Conservation (phyloP, 2,329 filamentous ascomycete genomes). For the Fusarium sublunatum region DNA sequence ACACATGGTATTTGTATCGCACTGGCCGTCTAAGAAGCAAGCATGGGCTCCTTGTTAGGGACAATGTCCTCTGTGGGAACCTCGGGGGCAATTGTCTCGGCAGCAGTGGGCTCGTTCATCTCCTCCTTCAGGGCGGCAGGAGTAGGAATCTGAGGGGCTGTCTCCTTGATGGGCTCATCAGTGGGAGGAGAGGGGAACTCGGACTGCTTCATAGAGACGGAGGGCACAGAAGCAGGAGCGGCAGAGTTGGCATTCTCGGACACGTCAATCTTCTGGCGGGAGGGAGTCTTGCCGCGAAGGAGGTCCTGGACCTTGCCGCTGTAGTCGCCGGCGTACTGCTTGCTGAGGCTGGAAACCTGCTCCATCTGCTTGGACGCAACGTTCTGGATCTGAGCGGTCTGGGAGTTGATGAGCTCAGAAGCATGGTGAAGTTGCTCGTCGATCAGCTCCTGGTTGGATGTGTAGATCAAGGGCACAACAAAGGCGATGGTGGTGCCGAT, state of each 20-base stretch:
- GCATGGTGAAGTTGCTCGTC: slow-evolving; percentile 70
- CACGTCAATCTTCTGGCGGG: slow-evolving; percentile 56
- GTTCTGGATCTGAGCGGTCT: slow-evolving; percentile 71
- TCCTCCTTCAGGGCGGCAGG: slow-evolving; percentile 44
- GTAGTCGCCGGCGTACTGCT: slow-evolving; percentile 76
- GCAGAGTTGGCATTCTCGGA: slow-evolving; percentile 39
- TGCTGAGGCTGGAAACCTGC: slow-evolving; percentile 71
- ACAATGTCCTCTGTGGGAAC: slow-evolving; percentile 40
- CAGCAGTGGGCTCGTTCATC: slow-evolving; percentile 40
- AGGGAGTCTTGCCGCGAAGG: slow-evolving; percentile 62
- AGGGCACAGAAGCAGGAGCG: slow-evolving; percentile 6
- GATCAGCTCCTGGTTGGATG: slow-evolving; percentile 75
- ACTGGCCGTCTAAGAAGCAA: slow-evolving; percentile 46
- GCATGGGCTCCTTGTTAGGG: slow-evolving; percentile 43
- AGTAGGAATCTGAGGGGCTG: slow-evolving; percentile 36
- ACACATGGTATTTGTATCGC: slow-evolving; percentile 44
- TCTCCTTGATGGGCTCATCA: slow-evolving; percentile 50
- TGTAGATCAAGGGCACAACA: slow-evolving; percentile 72
- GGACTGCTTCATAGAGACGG: slow-evolving; percentile 42
- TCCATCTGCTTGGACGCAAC: slow-evolving; percentile 73
- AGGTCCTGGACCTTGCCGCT: slow-evolving; percentile 74
- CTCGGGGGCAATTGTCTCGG: slow-evolving; percentile 44
- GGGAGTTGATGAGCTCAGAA: slow-evolving; percentile 68
- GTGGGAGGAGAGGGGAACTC: slow-evolving; percentile 54
- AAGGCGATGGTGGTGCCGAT: slow-evolving; percentile 70